Evolutionary conservation across 2,329 filamentous ascomycete species (phyloP).

Genomic region (Aspergillus uvarum): DNA sequence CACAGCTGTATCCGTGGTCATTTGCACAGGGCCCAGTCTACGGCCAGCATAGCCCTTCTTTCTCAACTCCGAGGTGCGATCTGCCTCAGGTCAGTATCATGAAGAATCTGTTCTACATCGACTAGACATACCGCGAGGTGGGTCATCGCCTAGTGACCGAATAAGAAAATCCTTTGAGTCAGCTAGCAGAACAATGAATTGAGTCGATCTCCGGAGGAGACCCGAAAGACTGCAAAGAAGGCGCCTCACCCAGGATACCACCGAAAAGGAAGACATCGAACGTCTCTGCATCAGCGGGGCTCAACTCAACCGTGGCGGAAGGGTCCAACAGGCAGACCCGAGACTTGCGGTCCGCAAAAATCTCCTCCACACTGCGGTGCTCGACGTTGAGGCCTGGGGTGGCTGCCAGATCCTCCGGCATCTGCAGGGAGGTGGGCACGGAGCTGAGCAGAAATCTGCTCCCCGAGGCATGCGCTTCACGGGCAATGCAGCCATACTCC

Average conservation of each 20-base stretch:
- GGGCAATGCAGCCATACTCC: slow-evolving; percentile 85
- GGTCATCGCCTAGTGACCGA: slow-evolving; percentile 75
- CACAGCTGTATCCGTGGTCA: slow-evolving; percentile 98
- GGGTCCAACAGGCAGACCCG: slow-evolving; percentile 89
- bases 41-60: slow-evolving; percentile 90
- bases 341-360: slow-evolving; percentile 71
- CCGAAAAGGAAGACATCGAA: slow-evolving; percentile 96
- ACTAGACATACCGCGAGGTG: slow-evolving; percentile 71
- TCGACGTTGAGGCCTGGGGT: slow-evolving; percentile 68
- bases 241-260: slow-evolving; percentile 78
- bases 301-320: slow-evolving; percentile 74
- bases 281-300: slow-evolving; percentile 73
- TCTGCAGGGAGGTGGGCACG: slow-evolving; percentile 64
- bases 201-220: background rate
- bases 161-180: background rate
- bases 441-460: slow-evolving; percentile 80
- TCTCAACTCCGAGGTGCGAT: slow-evolving; percentile 91
- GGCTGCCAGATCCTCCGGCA: slow-evolving; percentile 60
- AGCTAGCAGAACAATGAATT: slow-evolving; percentile 5
- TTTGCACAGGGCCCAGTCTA: slow-evolving; percentile 85
- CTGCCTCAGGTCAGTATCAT: slow-evolving; percentile 62
- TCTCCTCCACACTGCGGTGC: slow-evolving; percentile 74
- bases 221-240: background rate
- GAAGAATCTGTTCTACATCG: background rate
- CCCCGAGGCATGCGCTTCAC: slow-evolving; percentile 68